Evolutionary conservation across 1,284 basidiomycete genomes (phyloP).

Genomic region (Cystobasidium sp.): DNA sequence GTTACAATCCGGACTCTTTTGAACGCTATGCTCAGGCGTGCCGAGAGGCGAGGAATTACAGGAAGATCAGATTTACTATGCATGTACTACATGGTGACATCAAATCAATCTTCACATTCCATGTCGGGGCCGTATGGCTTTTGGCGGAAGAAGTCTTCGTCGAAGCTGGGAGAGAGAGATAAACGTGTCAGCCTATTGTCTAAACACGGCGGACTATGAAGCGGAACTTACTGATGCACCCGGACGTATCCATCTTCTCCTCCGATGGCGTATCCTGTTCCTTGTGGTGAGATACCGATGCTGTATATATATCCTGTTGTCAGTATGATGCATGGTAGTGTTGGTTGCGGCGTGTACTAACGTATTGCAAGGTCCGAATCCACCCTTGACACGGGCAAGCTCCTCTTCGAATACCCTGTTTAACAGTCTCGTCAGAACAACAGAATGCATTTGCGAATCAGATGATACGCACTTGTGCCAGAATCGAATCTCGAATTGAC

Average conservation of each 20-base stretch:
- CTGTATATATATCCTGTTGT: conserved; percentile 7
- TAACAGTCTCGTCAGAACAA: neutral
- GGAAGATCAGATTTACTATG: too few species aligned
- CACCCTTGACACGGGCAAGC: conserved; percentile 92
- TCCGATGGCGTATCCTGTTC: conserved; percentile 88
- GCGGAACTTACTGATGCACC: conserved; percentile 65
- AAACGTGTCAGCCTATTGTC: neutral
- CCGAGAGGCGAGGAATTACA: too few species aligned
- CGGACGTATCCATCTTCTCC: conserved; percentile 86
- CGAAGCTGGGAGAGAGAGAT: conserved; percentile 65
- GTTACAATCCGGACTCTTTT: neutral
- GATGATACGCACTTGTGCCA: conserved; percentile 75
- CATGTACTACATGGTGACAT: neutral
- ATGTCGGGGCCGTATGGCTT: conserved; percentile 73
- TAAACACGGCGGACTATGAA: conserved; percentile 25
- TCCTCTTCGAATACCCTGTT: conserved; percentile 88
- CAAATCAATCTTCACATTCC: conserved; percentile 37
- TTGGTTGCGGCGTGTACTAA: conserved; percentile 58
- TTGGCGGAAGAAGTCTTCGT: conserved; percentile 85
- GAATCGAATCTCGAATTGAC: conserved; percentile 97
- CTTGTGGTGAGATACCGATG: conserved; percentile 88
- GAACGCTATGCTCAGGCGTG: too few species aligned
- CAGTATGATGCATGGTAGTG: neutral
- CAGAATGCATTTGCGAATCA: neutral
- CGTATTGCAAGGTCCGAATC: conserved; percentile 97